Base-by-base conservation (phyloP, 108 stramenopile genomes). In the Thalassiosira profunda region DNA sequence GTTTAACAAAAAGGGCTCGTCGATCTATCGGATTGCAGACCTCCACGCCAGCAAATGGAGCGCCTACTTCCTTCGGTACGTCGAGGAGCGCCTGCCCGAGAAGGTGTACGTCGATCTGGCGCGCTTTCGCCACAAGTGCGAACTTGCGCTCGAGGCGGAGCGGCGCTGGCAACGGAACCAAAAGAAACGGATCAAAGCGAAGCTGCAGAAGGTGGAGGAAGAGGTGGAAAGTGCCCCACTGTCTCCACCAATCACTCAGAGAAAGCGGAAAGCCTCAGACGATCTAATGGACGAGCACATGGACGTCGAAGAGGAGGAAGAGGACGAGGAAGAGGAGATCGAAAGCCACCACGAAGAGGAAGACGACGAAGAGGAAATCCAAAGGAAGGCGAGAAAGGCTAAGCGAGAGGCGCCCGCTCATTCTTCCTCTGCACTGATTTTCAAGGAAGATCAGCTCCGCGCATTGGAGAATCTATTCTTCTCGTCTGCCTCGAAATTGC, bases 41-140 rank as follows among this genome's bases (percentile, higher is more conserved):
- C 43, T 59, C 37, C 74, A 76, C 58, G 18, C 58, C 10, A 51
- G 52, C n/a, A 76, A 76, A 36, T 76, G 74, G 74, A 52, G 52
- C 23, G 74, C 74, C 29, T 76, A 45, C 53, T 76, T 67, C 15
- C 47, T 55, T 24, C 47, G 48, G 34, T 76, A 67, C 51, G 40
- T 76, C 23, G 18, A 20, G 1, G 34, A 49, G 23, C 56, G 34
- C 12, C 74, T 76, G 15, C 60, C 74, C 30, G 41, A 61, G 12
- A 68, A 59, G 23, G 74, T 68, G 23, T 14, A 47, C 1, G n/a
- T 18, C 18, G 48, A 49, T 42, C 49, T 46, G 12, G 12, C 5
- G n/a, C 44, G 36, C 10, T 64, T 64, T 24, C 63, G 63, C 12
- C 63, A 34, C 14, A 51, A 38, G n/a, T 44, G 63, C 20, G 47